A percentile compares a stretch with the other conserved stretches of the same genome.
Evolutionary conservation across 208 protist genomes (phyloP).

Genomic region (Acanthamoeba triangularis): DNA sequence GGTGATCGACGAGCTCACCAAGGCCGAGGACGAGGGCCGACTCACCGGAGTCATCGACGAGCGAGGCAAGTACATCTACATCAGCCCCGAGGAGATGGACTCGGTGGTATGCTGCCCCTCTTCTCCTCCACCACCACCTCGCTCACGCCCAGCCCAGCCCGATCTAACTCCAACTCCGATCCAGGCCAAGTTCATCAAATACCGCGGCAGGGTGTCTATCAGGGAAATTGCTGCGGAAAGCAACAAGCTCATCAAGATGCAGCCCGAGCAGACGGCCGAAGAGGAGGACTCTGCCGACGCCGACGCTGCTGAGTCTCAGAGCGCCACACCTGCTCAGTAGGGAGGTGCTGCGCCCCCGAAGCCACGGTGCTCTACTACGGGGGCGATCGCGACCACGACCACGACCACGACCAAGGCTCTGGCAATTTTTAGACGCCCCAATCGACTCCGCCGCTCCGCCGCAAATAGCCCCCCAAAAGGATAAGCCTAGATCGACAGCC

Average conservation of each 20-base stretch:
- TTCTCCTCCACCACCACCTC: too few species aligned
- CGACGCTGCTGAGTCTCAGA: background rate
- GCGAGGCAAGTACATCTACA: conserved; percentile 90
- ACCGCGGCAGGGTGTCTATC: conserved; percentile 86
- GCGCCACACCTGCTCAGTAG: too few species aligned
- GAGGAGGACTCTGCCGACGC: background rate
- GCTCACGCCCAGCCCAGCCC: background rate
- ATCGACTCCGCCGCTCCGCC: too few species aligned
- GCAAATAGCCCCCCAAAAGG: too few species aligned
- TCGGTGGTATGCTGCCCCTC: conserved; percentile 65
- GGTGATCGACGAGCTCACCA: conserved; percentile 82
- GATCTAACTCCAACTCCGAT: too few species aligned
- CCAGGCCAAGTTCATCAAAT: conserved; percentile 85
- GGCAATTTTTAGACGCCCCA: too few species aligned
- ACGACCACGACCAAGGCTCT: too few species aligned
- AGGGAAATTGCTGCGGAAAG: conserved; percentile 83
- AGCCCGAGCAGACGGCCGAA: conserved; percentile 5
- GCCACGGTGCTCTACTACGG: too few species aligned
- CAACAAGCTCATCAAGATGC: conserved; percentile 86
- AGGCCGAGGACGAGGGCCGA: conserved; percentile 85
- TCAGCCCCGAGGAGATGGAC: conserved; percentile 86
- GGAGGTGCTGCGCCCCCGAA: too few species aligned
- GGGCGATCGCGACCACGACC: too few species aligned
- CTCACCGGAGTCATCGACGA: conserved; percentile 90
- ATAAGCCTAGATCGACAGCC: too few species aligned